phyloP scores from a whole-genome alignment of 2,329 filamentous ascomycete species.

The Diplodia intermedia region DNA sequence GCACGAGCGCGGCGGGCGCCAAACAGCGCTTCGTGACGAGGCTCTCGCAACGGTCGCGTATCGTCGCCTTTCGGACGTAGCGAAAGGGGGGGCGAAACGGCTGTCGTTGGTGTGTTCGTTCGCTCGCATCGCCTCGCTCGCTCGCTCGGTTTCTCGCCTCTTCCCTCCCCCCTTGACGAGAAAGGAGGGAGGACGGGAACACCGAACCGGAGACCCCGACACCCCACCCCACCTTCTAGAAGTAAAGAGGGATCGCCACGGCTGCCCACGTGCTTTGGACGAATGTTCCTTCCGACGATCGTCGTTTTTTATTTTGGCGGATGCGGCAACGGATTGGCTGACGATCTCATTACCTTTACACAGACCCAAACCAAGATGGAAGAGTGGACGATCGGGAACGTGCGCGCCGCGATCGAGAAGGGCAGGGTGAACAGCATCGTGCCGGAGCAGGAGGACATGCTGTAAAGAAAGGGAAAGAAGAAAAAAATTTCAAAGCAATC shows the following conservation, averaged over 20 bases:
- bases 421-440: constrained; percentile 72
- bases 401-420: constrained; percentile 66
- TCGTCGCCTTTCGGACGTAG: neutral
- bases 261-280: neutral
- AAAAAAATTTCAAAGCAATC: neutral
- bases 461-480: neutral
- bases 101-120: too few relatives aligned
- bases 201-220: neutral
- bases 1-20: neutral
- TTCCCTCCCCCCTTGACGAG: neutral
- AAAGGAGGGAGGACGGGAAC: constrained; percentile 1
- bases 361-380: constrained; percentile 70
- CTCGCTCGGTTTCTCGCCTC: neutral
- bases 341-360: constrained; percentile 5
- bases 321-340: constrained; percentile 3
- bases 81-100: constrained; percentile 1
- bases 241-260: neutral
- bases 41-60: neutral
- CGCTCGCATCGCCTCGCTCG: constrained; percentile 4
- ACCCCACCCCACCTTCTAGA: constrained; percentile 1
- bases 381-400: constrained; percentile 75
- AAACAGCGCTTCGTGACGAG: neutral
- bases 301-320: neutral
- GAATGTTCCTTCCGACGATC: neutral
- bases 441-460: constrained; percentile 68